These are phyloP conservation scores for Tetrapisispora arboricola DNA, from an alignment of 805 yeast species.

Conservation along the genomic window DNA sequence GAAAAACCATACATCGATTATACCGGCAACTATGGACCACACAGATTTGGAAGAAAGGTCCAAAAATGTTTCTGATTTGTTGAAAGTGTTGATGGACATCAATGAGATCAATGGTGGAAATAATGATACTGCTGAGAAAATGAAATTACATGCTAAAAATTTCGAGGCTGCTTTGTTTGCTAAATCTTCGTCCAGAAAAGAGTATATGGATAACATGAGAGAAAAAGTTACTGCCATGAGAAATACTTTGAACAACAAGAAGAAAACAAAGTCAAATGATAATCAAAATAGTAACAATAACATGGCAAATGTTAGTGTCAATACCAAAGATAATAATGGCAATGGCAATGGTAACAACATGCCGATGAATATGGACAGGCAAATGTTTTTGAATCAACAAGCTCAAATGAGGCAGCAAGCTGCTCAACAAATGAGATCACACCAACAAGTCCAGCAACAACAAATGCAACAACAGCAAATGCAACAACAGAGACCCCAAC, in stretches of 20 bases:
- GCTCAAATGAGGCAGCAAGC: conserved; percentile 44
- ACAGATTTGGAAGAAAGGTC: conserved; percentile 22
- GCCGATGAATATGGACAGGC: conserved; percentile 26
- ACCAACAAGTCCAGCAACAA: conserved; percentile 17
- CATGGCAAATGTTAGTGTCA: not conserved
- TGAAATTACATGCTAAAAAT: conserved; percentile 53
- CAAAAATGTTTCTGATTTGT: conserved; percentile 25
- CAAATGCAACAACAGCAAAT: conserved; percentile 17
- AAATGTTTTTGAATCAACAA: conserved; percentile 36
- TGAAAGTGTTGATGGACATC: conserved; percentile 27
- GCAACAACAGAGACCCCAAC: conserved; percentile 17
- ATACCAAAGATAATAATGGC: not conserved
- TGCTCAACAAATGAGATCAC: conserved; percentile 35
- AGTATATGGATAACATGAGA: conserved; percentile 43
- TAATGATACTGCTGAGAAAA: conserved; percentile 31
- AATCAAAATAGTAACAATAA: not conserved
- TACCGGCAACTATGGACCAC: too few species aligned
- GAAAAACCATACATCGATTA: too few species aligned
- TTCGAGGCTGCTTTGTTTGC: conserved; percentile 58
- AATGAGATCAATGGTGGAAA: conserved; percentile 30
- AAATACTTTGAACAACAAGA: conserved; percentile 25
- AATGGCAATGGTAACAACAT: conserved; percentile 6
- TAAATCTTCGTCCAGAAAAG: conserved; percentile 43
- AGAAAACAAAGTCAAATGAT: conserved; percentile 12
- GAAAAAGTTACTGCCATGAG: conserved; percentile 35